These are phyloP conservation scores for Tetracladium setigerum DNA, from an alignment of 495 filamentous ascomycete genomes.

Conservation along the genomic window DNA sequence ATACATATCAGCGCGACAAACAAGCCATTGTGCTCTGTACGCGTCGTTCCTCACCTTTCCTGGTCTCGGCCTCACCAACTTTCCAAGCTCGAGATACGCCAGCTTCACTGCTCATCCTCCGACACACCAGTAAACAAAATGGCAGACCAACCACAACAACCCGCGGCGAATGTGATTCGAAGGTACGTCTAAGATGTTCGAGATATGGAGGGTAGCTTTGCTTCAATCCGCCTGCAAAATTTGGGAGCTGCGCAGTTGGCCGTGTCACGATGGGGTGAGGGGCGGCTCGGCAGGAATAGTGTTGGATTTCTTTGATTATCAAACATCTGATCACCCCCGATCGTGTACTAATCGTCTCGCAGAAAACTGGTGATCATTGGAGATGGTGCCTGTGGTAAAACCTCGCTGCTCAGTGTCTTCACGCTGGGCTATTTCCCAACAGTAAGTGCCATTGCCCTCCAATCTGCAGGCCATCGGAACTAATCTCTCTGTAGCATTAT, in stretches of 20 bases:
- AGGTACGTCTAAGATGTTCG: constrained; percentile 39
- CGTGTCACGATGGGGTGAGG: too few relatives aligned
- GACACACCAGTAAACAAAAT: neutral
- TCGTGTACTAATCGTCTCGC: neutral
- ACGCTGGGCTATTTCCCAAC: constrained; percentile 97
- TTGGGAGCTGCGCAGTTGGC: too few relatives aligned
- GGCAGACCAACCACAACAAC: constrained; percentile 34
- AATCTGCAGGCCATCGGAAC: neutral
- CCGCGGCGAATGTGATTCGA: constrained; percentile 63
- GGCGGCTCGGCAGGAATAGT: neutral
- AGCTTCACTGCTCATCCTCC: neutral
- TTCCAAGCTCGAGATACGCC: too few relatives aligned
- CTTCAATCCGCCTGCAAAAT: too few relatives aligned
- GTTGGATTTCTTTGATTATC: too few relatives aligned
- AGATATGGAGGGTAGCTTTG: too few relatives aligned
- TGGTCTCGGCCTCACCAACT: neutral
- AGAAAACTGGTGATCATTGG: constrained; percentile 99
- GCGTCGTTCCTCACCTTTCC: constrained; percentile 4
- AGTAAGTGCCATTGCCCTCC: constrained; percentile 40
- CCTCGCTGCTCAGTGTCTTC: constrained; percentile 94
- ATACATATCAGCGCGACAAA: neutral
- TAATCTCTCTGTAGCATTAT: constrained; percentile 49
- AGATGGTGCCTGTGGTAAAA: constrained; percentile 98
- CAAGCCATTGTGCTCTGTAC: neutral
- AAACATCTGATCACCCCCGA: neutral